These are phyloP conservation scores for Chaetomium sp. DNA, from an alignment of 2,329 filamentous ascomycete species.

Conservation along the genomic window DNA sequence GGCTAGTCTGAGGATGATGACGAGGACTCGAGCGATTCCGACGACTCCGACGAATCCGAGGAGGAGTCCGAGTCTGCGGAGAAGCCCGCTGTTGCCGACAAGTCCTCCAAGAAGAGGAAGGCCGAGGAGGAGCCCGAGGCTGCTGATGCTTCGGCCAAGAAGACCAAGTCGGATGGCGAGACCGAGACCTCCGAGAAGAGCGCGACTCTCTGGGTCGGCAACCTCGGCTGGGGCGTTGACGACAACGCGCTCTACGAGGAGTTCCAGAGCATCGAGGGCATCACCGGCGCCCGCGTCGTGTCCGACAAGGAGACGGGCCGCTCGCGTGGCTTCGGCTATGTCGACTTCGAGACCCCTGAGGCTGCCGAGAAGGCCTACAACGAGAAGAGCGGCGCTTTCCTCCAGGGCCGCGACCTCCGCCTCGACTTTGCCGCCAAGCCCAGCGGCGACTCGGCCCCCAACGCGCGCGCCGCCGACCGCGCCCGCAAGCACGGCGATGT, in stretches of 20 bases:
- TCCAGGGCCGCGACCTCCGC: conserved; percentile 33
- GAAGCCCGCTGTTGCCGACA: conserved; percentile 36
- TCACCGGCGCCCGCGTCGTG: conserved; percentile 70
- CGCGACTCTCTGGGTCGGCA: conserved; percentile 79
- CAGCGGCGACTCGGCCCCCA: conserved; percentile 23
- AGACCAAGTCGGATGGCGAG: conserved; percentile 57
- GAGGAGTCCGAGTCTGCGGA: conserved; percentile 29
- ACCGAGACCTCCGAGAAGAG: conserved; percentile 42
- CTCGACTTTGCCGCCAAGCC: conserved; percentile 34
- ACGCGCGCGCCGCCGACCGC: conserved; percentile 55
- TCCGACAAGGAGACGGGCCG: conserved; percentile 74
- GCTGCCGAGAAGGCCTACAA: conserved; percentile 34
- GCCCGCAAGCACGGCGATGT: conserved; percentile 70
- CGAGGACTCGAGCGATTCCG: conserved; percentile 30
- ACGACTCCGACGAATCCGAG: conserved; percentile 30
- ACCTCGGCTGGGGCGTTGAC: conserved; percentile 84
- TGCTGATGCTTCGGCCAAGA: conserved; percentile 52
- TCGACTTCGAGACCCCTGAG: conserved; percentile 69
- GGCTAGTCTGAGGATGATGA: conserved; percentile 26
- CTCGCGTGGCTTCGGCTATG: conserved; percentile 89
- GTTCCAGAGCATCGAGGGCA: conserved; percentile 72
- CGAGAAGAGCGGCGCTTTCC: conserved; percentile 31
- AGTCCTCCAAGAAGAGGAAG: conserved; percentile 60
- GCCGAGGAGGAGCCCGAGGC: conserved; percentile 43
- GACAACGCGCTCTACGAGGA: conserved; percentile 74